phyloP scores from a whole-genome alignment of 106 monocot species.

The Gastrodia elata region DNA sequence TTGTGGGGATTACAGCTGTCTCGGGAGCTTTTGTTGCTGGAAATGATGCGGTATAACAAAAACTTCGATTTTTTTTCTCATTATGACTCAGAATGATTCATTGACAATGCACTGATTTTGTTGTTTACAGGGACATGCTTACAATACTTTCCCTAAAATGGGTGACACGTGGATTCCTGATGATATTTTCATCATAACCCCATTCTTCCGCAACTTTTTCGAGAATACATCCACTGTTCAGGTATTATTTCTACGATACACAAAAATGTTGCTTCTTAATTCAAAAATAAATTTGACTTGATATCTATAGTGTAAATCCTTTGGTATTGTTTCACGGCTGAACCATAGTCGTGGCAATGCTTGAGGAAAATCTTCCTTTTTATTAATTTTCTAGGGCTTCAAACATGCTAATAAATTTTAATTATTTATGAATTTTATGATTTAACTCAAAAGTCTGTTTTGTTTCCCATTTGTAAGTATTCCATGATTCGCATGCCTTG shows the following conservation, averaged over 20 bases:
- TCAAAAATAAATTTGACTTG: no score
- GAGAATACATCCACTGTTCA: constrained; percentile 95
- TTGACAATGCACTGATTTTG: not conserved
- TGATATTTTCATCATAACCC: constrained; percentile 77
- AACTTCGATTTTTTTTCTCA: not conserved
- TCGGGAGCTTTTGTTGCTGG: constrained; percentile 99
- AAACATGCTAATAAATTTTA: not conserved
- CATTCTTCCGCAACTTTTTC: constrained; percentile 81
- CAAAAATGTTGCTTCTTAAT: not conserved
- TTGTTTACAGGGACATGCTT: constrained; percentile 80
- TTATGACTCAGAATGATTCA: not conserved
- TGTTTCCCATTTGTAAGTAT: not conserved
- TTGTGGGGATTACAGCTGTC: constrained; percentile 84
- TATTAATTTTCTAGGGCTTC: not conserved
- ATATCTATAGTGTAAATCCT: not conserved
- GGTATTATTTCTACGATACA: constrained; percentile 27
- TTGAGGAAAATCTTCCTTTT: not conserved
- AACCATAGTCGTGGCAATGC: not conserved
- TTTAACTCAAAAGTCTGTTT: no score
- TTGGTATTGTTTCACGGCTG: not conserved
- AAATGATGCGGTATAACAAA: constrained; percentile 81
- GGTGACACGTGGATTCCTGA: constrained; percentile 95
- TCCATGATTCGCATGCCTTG: not conserved
- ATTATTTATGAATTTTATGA: not conserved
- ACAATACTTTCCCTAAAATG: constrained; percentile 99